phyloP scores from a whole-genome alignment of 2,329 filamentous ascomycete genomes.

The Corinectria fuckeliana region DNA sequence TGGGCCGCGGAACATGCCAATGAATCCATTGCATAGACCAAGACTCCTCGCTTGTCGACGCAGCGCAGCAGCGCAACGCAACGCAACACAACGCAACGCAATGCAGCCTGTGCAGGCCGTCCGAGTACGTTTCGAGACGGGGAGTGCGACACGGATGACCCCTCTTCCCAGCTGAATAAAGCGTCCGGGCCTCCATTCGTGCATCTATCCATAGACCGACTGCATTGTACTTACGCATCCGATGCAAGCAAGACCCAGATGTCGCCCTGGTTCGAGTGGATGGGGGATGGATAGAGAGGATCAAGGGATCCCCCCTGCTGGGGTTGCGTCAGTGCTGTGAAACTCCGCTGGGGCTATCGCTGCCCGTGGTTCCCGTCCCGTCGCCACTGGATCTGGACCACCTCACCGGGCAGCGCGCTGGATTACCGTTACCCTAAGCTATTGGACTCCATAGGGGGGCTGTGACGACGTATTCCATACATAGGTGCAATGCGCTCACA shows the following conservation, averaged over 20 bases:
- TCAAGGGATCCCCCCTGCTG: constrained; percentile 19
- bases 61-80: background rate
- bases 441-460: too few species aligned
- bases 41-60: constrained; percentile 7
- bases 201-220: background rate
- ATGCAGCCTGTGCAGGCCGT: background rate
- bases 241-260: constrained; percentile 18
- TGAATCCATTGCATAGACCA: constrained; percentile 1
- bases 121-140: constrained; percentile 1
- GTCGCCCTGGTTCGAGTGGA: constrained; percentile 15
- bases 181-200: background rate
- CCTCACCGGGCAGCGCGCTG: background rate
- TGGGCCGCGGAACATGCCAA: background rate
- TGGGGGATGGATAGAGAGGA: too few species aligned
- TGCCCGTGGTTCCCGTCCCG: background rate
- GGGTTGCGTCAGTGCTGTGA: constrained; percentile 17
- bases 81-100: background rate
- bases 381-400: constrained; percentile 8
- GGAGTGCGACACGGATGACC: background rate
- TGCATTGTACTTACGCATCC: background rate
- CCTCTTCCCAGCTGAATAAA: constrained; percentile 9
- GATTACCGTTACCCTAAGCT: too few species aligned
- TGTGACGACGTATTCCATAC: constrained; percentile 1
- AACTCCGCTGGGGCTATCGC: constrained; percentile 6
- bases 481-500: background rate